These are phyloP conservation scores for Globisporangium orthogonon DNA, from an alignment of 352 stramenopile species.

Conservation along the genomic window DNA sequence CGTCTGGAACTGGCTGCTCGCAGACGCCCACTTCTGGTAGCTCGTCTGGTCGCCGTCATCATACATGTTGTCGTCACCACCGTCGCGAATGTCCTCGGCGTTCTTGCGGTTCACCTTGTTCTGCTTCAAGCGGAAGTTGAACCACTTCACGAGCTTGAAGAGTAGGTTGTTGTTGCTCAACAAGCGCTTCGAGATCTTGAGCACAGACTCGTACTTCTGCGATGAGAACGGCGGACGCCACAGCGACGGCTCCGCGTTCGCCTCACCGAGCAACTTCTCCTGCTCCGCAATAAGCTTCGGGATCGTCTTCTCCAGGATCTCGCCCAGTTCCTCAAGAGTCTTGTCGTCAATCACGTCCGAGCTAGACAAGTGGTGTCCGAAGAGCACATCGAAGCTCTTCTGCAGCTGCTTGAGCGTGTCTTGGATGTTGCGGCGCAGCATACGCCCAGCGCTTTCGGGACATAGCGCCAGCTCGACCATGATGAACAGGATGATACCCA, in stretches of 20 bases:
- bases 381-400: constrained; percentile 53
- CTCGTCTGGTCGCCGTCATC: constrained; percentile 16
- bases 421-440: constrained; percentile 71
- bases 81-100: constrained; percentile 37
- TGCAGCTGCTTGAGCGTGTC: constrained; percentile 57
- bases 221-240: constrained; percentile 67
- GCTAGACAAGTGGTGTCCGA: constrained; percentile 59
- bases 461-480: constrained; percentile 58
- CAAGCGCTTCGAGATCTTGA: constrained; percentile 50
- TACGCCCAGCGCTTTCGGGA: constrained; percentile 53
- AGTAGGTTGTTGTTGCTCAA: constrained; percentile 82
- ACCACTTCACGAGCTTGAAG: constrained; percentile 74
- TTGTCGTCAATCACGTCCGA: constrained; percentile 39
- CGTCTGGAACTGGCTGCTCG: constrained; percentile 38
- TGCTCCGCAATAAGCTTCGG: constrained; percentile 54
- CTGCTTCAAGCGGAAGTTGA: constrained; percentile 51
- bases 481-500: constrained; percentile 73
- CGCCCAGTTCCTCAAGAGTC: constrained; percentile 39
- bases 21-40: constrained; percentile 41
- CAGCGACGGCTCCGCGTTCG: constrained; percentile 50
- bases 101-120: constrained; percentile 34
- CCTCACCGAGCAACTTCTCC: constrained; percentile 48
- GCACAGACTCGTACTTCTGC: constrained; percentile 64
- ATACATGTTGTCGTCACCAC: constrained; percentile 11
- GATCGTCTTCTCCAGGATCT: constrained; percentile 51